phyloP scores from a whole-genome alignment of 306 rosid species.

The Oemleria cerasiformis region DNA sequence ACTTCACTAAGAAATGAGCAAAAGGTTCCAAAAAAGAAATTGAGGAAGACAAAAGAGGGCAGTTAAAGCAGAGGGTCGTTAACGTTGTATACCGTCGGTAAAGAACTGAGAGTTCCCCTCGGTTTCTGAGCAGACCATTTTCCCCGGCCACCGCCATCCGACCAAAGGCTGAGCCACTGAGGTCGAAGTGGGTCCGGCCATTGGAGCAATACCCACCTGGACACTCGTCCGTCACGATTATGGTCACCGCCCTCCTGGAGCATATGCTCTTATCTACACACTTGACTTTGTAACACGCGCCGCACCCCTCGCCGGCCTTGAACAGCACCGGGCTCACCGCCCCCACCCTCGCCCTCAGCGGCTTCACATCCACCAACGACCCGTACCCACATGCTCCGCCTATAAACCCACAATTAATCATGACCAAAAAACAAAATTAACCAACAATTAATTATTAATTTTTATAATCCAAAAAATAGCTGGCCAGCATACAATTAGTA shows the following conservation, averaged over 20 bases:
- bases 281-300: conserved; percentile 83
- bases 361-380: conserved; percentile 71
- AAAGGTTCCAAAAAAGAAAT: not conserved
- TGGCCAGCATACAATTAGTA: too few species aligned
- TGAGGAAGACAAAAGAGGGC: not conserved
- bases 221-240: conserved; percentile 80
- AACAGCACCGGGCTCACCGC: conserved; percentile 79
- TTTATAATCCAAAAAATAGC: too few species aligned
- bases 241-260: conserved; percentile 73
- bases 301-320: conserved; percentile 85
- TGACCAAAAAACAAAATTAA: not conserved
- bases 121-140: conserved; percentile 58
- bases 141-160: conserved; percentile 75
- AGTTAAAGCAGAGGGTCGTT: not conserved
- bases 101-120: conserved; percentile 60
- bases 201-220: conserved; percentile 65
- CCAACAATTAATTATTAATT: not conserved
- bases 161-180: conserved; percentile 91
- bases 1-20: not conserved
- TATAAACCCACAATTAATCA: conserved; percentile 5
- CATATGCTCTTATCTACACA: conserved; percentile 70
- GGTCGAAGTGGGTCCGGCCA: conserved; percentile 78
- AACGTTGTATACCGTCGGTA: conserved; percentile 54
- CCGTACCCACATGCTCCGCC: conserved; percentile 99
- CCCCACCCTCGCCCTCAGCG: conserved; percentile 76